Evolutionary conservation across 2,329 filamentous ascomycete genomes (phyloP).

Genomic region (Sporothrix schenckii): DNA sequence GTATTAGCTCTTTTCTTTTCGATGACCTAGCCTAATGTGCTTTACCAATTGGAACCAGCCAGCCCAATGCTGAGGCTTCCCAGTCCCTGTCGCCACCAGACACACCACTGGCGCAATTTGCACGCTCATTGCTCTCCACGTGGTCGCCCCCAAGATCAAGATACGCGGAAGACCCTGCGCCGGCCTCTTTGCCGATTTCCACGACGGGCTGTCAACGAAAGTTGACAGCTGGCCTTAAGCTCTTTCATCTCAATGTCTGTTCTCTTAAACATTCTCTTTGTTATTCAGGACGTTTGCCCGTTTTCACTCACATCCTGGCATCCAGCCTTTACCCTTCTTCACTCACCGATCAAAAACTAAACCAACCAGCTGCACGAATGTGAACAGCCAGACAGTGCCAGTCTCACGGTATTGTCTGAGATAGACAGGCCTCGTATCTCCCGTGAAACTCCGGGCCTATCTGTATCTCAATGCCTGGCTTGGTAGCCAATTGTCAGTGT

Average conservation of each 20-base stretch:
- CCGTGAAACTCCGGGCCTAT: conserved; percentile 26
- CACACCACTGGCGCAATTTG: conserved; percentile 30
- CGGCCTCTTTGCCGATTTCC: not conserved
- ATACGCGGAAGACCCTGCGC: conserved; percentile 27
- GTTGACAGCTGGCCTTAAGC: conserved; percentile 25
- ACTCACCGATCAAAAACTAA: not conserved
- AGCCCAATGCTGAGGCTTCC: not conserved
- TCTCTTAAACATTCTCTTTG: not conserved
- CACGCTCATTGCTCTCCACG: conserved; percentile 27
- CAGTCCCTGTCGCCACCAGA: conserved; percentile 28
- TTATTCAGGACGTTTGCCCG: not conserved
- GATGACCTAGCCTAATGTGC: not conserved
- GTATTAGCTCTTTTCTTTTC: conserved; percentile 12
- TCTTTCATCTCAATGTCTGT: not conserved
- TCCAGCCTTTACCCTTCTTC: not conserved
- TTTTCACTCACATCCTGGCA: not conserved
- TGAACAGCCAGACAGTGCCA: not conserved
- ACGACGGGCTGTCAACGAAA: not conserved
- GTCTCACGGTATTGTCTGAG: not conserved
- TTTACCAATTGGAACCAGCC: not conserved
- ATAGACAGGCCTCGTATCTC: conserved; percentile 2
- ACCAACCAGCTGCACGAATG: not conserved
- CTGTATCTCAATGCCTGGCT: conserved; percentile 20
- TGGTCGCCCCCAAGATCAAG: conserved; percentile 29
- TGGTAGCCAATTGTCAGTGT: conserved; percentile 2